Percentiles rank a stretch among this genome's conserved stretches.
Conservation (phyloP, 2,329 filamentous ascomycete genomes). For the Alternaria triticina region DNA sequence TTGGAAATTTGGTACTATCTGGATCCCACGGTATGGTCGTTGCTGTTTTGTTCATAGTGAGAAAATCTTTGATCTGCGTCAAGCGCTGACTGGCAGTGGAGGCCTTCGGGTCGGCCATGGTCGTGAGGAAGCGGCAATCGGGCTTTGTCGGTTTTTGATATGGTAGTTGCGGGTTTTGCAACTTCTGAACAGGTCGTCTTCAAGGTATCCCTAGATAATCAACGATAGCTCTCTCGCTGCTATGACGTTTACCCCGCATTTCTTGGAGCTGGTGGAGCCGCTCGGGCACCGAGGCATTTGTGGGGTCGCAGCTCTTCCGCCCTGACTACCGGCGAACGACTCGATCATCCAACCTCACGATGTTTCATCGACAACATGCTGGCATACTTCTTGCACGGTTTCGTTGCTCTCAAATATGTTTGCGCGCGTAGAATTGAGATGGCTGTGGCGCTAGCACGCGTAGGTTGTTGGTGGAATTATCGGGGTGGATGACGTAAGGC, state of each 20-base stretch:
- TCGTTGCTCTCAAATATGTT: neutral
- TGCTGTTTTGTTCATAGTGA: slow-evolving; percentile 55
- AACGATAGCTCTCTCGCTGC: neutral
- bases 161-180: neutral
- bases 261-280: neutral
- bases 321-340: neutral
- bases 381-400: too few relatives aligned
- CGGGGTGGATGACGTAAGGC: neutral
- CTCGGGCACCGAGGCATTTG: neutral
- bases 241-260: slow-evolving; percentile 12
- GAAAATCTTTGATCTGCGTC: slow-evolving; percentile 53
- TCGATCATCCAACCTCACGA: neutral
- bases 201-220: neutral
- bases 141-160: neutral
- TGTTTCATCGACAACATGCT: neutral
- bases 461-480: neutral
- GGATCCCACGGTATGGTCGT: slow-evolving; percentile 62
- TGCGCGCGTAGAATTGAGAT: neutral
- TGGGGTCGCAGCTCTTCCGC: neutral
- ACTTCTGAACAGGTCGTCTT: neutral
- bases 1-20: slow-evolving; percentile 59
- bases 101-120: slow-evolving; percentile 45
- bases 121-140: neutral
- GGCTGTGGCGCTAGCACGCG: neutral
- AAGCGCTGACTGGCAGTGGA: slow-evolving; percentile 45